Evolutionary conservation across 2,329 filamentous ascomycete genomes (phyloP).

Genomic region (Penicillium sp.): DNA sequence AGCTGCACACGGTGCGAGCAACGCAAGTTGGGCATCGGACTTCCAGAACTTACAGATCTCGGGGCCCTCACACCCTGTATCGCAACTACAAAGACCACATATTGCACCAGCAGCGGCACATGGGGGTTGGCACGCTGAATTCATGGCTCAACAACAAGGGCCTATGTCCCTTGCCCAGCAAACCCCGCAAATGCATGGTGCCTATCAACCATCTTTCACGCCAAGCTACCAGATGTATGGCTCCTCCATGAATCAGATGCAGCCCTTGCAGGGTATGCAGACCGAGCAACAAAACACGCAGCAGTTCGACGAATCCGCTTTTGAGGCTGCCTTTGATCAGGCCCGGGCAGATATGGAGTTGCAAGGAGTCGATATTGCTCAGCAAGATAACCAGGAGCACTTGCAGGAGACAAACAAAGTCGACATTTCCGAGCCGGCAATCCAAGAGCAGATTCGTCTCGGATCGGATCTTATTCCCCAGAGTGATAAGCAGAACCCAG

Average conservation of each 20-base stretch:
- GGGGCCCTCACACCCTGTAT: slow-evolving; percentile 35
- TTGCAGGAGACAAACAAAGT: slow-evolving; percentile 15
- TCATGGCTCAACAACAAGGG: slow-evolving; percentile 38
- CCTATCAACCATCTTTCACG: slow-evolving; percentile 27
- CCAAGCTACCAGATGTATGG: slow-evolving; percentile 22
- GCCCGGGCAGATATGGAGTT: slow-evolving; percentile 33
- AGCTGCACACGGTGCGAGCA: slow-evolving; percentile 5
- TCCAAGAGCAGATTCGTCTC: slow-evolving; percentile 29
- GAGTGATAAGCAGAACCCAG: slow-evolving; percentile 26
- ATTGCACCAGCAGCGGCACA: slow-evolving; percentile 28
- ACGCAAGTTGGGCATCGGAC: slow-evolving; percentile 38
- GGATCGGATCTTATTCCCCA: slow-evolving; percentile 39
- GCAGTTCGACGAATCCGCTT: slow-evolving; percentile 39
- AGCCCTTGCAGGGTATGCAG: slow-evolving; percentile 20
- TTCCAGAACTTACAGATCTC: slow-evolving; percentile 41
- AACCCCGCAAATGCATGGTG: slow-evolving; percentile 10
- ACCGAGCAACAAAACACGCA: slow-evolving; percentile 22
- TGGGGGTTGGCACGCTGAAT: slow-evolving; percentile 54
- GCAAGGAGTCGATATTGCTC: slow-evolving; percentile 15
- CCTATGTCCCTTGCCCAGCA: slow-evolving; percentile 18
- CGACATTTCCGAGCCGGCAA: slow-evolving; percentile 8
- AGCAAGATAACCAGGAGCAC: slow-evolving; percentile 11
- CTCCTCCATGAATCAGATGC: slow-evolving; percentile 16
- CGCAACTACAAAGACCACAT: slow-evolving; percentile 41
- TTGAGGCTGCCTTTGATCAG: slow-evolving; percentile 40